These are phyloP conservation scores for Syzygium oleosum DNA, from an alignment of 345 rosid species.

Conservation along the genomic window DNA sequence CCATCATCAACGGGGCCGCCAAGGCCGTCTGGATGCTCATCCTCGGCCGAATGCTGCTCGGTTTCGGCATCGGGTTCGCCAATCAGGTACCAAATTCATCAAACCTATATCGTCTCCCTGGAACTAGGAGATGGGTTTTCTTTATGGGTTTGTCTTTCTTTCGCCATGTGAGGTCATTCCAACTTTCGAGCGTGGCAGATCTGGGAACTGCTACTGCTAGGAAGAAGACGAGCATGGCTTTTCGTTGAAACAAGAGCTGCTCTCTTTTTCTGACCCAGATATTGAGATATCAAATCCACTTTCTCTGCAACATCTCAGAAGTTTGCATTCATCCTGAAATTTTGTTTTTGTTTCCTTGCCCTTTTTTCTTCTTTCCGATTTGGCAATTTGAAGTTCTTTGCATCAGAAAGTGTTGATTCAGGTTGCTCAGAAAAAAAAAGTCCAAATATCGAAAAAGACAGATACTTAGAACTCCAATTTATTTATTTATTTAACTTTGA, in stretches of 20 bases:
- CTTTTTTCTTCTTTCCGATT: neutral
- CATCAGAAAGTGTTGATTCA: neutral
- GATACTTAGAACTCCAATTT: neutral
- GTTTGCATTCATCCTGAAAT: neutral
- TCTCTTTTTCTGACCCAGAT: neutral
- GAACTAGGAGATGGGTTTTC: neutral
- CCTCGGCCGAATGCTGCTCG: conserved; percentile 80
- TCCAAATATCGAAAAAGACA: neutral
- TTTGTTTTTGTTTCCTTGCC: neutral
- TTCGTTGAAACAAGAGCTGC: neutral
- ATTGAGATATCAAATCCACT: neutral
- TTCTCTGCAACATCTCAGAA: neutral
- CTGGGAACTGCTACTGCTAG: neutral
- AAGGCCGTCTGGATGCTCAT: conserved; percentile 83
- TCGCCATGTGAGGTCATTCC: neutral
- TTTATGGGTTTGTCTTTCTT: neutral
- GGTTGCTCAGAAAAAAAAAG: neutral
- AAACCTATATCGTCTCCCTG: neutral
- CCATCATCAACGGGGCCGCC: conserved; percentile 76
- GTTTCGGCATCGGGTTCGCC: conserved; percentile 96
- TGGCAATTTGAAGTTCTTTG: neutral
- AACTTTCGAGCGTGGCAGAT: neutral
- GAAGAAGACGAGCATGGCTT: neutral
- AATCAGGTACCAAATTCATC: conserved; percentile 59
- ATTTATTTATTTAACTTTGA: neutral